phyloP scores from a whole-genome alignment of 1,284 basidiomycete species.

The Fomitopsis betulina region DNA sequence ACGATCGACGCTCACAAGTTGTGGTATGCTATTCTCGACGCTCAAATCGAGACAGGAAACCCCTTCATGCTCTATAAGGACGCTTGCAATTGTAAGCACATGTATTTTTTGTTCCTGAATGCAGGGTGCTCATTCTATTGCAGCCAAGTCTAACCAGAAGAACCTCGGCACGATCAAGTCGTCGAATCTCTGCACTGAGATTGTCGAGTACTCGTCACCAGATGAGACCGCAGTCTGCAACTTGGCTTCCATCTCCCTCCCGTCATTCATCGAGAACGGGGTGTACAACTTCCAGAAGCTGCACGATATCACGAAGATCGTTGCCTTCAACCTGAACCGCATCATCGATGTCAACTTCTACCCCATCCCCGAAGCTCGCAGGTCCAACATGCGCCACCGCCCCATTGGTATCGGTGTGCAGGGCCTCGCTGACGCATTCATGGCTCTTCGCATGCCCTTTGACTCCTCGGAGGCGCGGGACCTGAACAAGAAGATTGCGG shows the following conservation, averaged over 20 bases:
- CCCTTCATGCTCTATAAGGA: conserved; percentile 99
- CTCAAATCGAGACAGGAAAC: conserved; percentile 97
- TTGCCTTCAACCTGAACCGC: conserved; percentile 90
- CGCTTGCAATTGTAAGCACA: conserved; percentile 65
- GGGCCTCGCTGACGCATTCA: conserved; percentile 97
- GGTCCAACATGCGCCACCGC: conserved; percentile 96
- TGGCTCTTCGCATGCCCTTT: conserved; percentile 95
- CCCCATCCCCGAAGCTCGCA: conserved; percentile 86
- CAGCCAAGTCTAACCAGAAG: conserved; percentile 96
- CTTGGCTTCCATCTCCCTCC: conserved; percentile 94
- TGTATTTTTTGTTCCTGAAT: conserved; percentile 3
- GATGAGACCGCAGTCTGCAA: conserved; percentile 99
- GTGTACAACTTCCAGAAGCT: conserved; percentile 92
- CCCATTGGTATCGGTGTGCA: conserved; percentile 98
- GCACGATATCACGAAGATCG: conserved; percentile 92
- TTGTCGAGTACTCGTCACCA: conserved; percentile 97
- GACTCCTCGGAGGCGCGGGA: conserved; percentile 86
- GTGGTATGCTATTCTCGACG: conserved; percentile 97
- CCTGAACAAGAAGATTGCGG: conserved; percentile 96
- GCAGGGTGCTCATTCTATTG: conserved; percentile 1
- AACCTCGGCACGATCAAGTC: conserved; percentile 99
- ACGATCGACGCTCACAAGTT: conserved; percentile 95
- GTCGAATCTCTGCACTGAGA: conserved; percentile 98
- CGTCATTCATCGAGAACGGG: conserved; percentile 75
- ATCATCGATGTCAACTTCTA: conserved; percentile 96